Base-by-base conservation (phyloP, 768 basidiomycete species). In the Naematelia aurantialba region DNA sequence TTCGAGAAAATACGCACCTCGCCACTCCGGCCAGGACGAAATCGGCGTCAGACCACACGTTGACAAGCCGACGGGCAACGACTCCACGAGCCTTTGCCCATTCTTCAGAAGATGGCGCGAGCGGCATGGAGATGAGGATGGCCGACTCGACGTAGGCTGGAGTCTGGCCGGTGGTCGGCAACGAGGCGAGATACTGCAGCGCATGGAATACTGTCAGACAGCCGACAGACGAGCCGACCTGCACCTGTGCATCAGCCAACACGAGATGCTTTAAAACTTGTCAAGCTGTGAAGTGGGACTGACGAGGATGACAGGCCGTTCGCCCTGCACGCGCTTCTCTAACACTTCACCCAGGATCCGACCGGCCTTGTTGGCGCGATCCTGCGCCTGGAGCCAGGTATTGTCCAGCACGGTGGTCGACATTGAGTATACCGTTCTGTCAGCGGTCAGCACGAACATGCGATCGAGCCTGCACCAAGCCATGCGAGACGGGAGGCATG, bases 151-250 rank as follows among this genome's bases (percentile, higher is more conserved):
- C 78, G 39, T 80, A 73, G 21, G 71, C 65, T 11, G 67, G 74
- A 25, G 66, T 17, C 30, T 60, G 46, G 52, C 45, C 42, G 59
- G 70, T 55, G 56, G 52, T 67, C n/a, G 57, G 57, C 2, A 69
- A 60, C 0, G 69, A 65, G 12, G 75, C 53, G 44, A 79, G 76
- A 54, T 74, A 70, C 5, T 75, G 69, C 3, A 79, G 64, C 8
- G 78, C 76, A 52, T 76, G 66, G 45, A 78, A 68, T 17, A 79
- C 61, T 2, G 76, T 77, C 19, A 78, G 58, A 17, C 80, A 78
- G n/a, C 81, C 81, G 3, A 80, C 72, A 4, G 79, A 80, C 17
- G 77, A 77, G 0, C 80, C 81, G 59, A 81, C 69, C 78, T 79
- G 61, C 11, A 12, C n/a, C n/a, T n/a, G n/a, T n/a, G n/a, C n/a